Base-by-base conservation (phyloP, 495 filamentous ascomycete species). In the Saxophila tyrrhenica region DNA sequence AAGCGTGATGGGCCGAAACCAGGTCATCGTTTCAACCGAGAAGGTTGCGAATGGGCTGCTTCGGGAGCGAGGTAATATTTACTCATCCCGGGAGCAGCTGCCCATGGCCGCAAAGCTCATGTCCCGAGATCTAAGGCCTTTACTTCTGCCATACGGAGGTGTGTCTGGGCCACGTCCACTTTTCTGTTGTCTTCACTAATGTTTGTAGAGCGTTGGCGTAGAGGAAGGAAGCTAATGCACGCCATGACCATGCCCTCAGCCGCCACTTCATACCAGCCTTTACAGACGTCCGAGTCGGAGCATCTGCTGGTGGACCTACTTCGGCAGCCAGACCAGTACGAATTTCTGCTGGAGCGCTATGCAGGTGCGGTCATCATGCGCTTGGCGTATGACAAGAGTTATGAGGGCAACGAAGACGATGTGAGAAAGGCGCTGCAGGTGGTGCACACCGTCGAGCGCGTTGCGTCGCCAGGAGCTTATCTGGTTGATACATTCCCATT, bases 11-110 rank as follows among this genome's bases (percentile, higher is more conserved):
- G 64, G 66, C 16, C 42, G 57, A 2, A 54, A 62, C 65, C 48
- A 46, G 35, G 8, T 69, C 50, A 57, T 70, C 45, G 60, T 73
- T 2, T 67, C 66, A 8, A 62, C 60, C 25, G 71, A 72, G 58
- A 47, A 66, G 10, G 63, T 71, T 13, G 71, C 71, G 17, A 67
- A 73, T 25, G 70, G 69, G 20, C 51, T 73, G 10, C 61, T 73
- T 0, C 51, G 65, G 19, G 67, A 68, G 55, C 58, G 69, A 3
- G 68, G 61, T 10, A 63, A 62, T 20, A 62, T 70, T 17, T 70
- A 72, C 52, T 66, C 62, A 3, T 58, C 38, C 20, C 52, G 65
- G 3, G 58, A 59, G 50, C 58, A 65, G 25, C 25, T 58, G 1
- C 60, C 61, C 42, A 53, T 53, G 25, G 64, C 63, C 0, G 55